phyloP scores from a whole-genome alignment of 495 filamentous ascomycete species.

The Penicillium samsonianum region DNA sequence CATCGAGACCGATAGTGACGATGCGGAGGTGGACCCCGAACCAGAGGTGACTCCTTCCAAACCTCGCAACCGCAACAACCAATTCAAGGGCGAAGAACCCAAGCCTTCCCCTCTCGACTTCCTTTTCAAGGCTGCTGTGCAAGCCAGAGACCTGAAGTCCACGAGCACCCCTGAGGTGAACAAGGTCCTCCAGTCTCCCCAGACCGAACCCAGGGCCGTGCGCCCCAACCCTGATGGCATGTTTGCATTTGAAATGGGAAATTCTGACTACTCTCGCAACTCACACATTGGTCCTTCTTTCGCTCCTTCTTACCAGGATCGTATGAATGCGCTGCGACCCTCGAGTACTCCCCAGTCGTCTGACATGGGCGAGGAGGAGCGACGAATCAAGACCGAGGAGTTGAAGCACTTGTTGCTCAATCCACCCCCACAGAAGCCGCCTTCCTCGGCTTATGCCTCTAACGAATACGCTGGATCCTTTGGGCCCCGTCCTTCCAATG shows the following conservation, averaged over 20 bases:
- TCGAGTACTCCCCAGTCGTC: constrained; percentile 27
- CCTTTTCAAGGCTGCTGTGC: constrained; percentile 82
- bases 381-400: constrained; percentile 46
- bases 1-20: constrained; percentile 42
- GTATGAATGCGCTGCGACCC: constrained; percentile 58
- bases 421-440: constrained; percentile 43
- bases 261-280: constrained; percentile 38
- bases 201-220: constrained; percentile 37
- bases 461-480: constrained; percentile 17
- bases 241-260: constrained; percentile 68
- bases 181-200: constrained; percentile 37
- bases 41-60: constrained; percentile 47
- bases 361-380: constrained; percentile 40
- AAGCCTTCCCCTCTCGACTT: constrained; percentile 82
- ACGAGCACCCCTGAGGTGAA: constrained; percentile 49
- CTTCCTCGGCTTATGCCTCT: constrained; percentile 28
- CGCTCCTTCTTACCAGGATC: constrained; percentile 65
- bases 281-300: constrained; percentile 62
- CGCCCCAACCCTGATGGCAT: constrained; percentile 51
- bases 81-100: constrained; percentile 29
- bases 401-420: constrained; percentile 52
- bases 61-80: constrained; percentile 29
- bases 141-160: constrained; percentile 50
- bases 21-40: constrained; percentile 36
- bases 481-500: constrained; percentile 19